These are phyloP conservation scores for Theobroma cacao DNA, from an alignment of 345 rosid species.

Conservation along the genomic window DNA sequence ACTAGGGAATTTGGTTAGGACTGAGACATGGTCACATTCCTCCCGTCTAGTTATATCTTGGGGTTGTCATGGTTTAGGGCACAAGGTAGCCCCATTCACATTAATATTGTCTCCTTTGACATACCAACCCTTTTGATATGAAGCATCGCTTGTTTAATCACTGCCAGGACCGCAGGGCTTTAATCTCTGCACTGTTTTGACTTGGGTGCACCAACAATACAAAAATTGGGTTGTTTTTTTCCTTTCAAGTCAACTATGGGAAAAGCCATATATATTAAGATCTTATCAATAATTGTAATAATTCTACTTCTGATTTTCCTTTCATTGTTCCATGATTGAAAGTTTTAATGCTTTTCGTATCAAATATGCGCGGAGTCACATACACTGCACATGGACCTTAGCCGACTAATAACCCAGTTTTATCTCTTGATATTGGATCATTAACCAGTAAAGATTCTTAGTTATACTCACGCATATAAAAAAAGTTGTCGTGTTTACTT, in stretches of 20 bases:
- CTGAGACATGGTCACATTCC: neutral
- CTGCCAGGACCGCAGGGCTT: neutral
- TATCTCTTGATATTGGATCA: neutral
- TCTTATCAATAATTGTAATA: neutral
- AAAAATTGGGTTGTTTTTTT: neutral
- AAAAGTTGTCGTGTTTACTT: too few relatives aligned
- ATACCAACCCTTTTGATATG: constrained; percentile 8
- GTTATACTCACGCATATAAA: too few relatives aligned
- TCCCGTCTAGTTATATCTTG: neutral
- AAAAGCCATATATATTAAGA: neutral
- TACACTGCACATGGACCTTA: neutral
- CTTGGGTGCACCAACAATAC: constrained; percentile 2
- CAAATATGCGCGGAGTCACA: neutral
- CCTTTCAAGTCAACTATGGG: constrained; percentile 10
- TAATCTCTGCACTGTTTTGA: neutral
- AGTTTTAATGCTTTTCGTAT: neutral
- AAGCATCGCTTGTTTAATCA: constrained; percentile 6
- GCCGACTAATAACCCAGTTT: neutral
- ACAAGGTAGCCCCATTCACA: neutral
- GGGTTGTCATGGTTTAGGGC: constrained; percentile 5
- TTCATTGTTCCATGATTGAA: neutral
- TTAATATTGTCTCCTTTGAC: constrained; percentile 14
- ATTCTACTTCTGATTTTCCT: neutral
- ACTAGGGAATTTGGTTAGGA: neutral
- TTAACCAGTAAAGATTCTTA: neutral